Conservation (phyloP, 2,329 filamentous ascomycete genomes). For the Cytospora mali region DNA sequence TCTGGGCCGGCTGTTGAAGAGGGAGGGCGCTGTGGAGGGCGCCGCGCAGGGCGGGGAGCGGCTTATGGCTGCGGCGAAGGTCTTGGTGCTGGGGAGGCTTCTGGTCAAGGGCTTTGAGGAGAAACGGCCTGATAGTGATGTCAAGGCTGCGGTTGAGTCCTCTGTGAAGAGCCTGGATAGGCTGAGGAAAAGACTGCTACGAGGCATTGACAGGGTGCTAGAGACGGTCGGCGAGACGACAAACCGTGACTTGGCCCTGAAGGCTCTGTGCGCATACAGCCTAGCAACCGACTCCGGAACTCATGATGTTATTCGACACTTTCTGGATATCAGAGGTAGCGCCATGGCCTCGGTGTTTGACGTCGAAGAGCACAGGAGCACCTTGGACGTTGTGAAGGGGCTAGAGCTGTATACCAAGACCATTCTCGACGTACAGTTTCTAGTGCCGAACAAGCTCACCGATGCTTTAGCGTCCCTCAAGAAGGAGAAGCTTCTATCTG, state of each 20-base stretch:
- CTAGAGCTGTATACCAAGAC: conserved; percentile 77
- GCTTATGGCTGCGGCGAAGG: conserved; percentile 65
- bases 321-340: conserved; percentile 72
- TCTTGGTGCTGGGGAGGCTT: conserved; percentile 74
- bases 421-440: conserved; percentile 72
- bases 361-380: conserved; percentile 43
- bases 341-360: conserved; percentile 68
- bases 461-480: conserved; percentile 72
- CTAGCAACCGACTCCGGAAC: conserved; percentile 79
- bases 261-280: conserved; percentile 80
- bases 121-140: conserved; percentile 38
- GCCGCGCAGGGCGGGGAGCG: conserved; percentile 47
- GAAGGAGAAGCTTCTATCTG: conserved; percentile 70
- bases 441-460: conserved; percentile 73
- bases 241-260: conserved; percentile 60
- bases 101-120: conserved; percentile 73
- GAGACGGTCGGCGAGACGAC: conserved; percentile 59
- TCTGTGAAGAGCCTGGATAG: conserved; percentile 65
- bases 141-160: conserved; percentile 53
- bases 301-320: conserved; percentile 76
- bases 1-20: conserved; percentile 52
- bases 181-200: conserved; percentile 65
- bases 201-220: conserved; percentile 70
- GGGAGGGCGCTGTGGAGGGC: conserved; percentile 35
- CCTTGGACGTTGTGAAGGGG: conserved; percentile 61